Percentiles rank a stretch among this genome's conserved stretches.
phyloP scores from a whole-genome alignment of 1,139 yeast genomes.

The Suhomyces bribrorum region DNA sequence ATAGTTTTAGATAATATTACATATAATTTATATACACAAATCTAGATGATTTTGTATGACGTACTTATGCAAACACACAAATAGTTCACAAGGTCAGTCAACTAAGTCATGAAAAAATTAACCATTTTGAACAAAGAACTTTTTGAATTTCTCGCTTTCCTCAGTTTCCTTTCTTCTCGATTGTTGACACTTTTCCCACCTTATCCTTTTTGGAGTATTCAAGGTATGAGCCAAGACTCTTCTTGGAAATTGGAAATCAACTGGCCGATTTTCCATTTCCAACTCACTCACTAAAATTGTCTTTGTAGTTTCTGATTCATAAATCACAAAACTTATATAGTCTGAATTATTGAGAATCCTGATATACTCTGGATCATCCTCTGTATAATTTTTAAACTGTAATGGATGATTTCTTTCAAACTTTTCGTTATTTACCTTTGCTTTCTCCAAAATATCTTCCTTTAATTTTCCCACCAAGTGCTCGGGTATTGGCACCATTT shows the following conservation, averaged over 20 bases:
- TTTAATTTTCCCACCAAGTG: slow-evolving; percentile 39
- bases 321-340: slow-evolving; percentile 42
- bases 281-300: slow-evolving; percentile 28
- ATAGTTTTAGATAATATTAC: no score
- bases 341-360: slow-evolving; percentile 37
- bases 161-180: slow-evolving; percentile 54
- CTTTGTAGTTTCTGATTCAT: slow-evolving; percentile 15
- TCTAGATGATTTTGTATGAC: no score
- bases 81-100: no score
- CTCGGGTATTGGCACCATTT: slow-evolving; percentile 59
- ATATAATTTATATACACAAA: no score
- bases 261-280: slow-evolving; percentile 23
- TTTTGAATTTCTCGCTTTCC: slow-evolving; percentile 64
- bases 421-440: slow-evolving; percentile 51
- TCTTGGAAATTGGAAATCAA: slow-evolving; percentile 80
- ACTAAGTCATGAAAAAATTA: no score
- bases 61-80: no score
- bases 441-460: slow-evolving; percentile 38
- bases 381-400: slow-evolving; percentile 36
- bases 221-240: slow-evolving; percentile 66
- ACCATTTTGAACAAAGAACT: slow-evolving; percentile 28
- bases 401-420: slow-evolving; percentile 45
- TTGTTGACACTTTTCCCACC: slow-evolving; percentile 76
- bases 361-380: slow-evolving; percentile 23
- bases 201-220: slow-evolving; percentile 58